Conservation (phyloP, 805 yeast species). For the Wickerhamia fluorescens region DNA sequence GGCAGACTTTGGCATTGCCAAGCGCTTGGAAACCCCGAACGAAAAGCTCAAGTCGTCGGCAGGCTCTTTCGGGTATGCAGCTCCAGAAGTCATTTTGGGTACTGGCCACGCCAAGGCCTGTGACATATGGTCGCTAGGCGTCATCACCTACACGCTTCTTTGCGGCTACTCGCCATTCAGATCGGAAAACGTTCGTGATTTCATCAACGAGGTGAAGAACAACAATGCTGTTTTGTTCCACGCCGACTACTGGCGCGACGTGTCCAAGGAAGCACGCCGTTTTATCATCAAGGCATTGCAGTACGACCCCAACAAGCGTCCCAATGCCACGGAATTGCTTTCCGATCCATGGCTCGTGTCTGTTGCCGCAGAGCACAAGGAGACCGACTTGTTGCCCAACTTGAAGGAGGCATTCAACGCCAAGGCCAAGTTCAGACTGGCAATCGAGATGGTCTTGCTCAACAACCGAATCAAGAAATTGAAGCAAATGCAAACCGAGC, state of each 20-base stretch:
- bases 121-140: conserved; percentile 95
- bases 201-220: conserved; percentile 67
- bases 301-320: conserved; percentile 59
- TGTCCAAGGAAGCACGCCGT: conserved; percentile 72
- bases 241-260: conserved; percentile 76
- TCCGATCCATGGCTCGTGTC: conserved; percentile 63
- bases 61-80: conserved; percentile 94
- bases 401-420: conserved; percentile 80
- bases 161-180: conserved; percentile 92
- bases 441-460: conserved; percentile 76
- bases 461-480: conserved; percentile 72
- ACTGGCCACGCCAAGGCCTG: conserved; percentile 92
- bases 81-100: conserved; percentile 83
- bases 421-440: conserved; percentile 75
- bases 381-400: conserved; percentile 70
- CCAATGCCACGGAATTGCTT: conserved; percentile 59
- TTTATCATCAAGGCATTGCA: conserved; percentile 69
- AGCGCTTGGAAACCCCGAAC: conserved; percentile 51
- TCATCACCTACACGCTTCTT: conserved; percentile 79
- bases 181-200: conserved; percentile 75
- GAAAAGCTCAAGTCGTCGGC: conserved; percentile 67
- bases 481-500: conserved; percentile 52
- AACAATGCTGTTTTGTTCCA: conserved; percentile 81
- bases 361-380: conserved; percentile 42
- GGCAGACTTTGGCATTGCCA: conserved; percentile 96